Base-by-base conservation (phyloP, 208 protist genomes). In the Endotrypanum monterogeii region DNA sequence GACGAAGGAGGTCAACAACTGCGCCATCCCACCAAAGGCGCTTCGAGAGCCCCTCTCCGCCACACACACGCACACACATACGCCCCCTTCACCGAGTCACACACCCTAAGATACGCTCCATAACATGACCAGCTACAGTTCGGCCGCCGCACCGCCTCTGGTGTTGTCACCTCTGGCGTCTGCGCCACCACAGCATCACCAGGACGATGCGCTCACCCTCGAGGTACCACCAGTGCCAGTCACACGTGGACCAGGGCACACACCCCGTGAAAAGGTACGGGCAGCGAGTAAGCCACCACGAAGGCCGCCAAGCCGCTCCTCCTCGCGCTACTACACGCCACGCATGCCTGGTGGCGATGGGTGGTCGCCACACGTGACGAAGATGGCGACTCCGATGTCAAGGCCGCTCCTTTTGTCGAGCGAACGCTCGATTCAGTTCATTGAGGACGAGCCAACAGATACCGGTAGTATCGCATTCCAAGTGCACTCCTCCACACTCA, bases 161-260 rank as follows among this genome's bases (percentile, higher is more conserved):
- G 60, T 18, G 60, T 18, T 39, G 1, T 8, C 37, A 37, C 48
- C 60, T 23, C 9, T 39, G 37, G 37, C 18, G 18, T 39, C 37
- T 23, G 35, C 41, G 52, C 48, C n/a, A 30, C 30, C 65, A 25
- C 46, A 37, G 16, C 7, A 50, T 39, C 51, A 52, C 48, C 66
- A 18, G 28, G 58, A 35, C n/a, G 58, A 35, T 46, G n/a, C 44
- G 11, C 2, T 7, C 25, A 54, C 20, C 41, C 16, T 28, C 23
- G 67, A 67, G 8, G 79, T 78, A 37, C 88, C 85, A 62, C 72
- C 75, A 23, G 80, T 90, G 16, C 89, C 89, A 0, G 55, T 11
- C n/a, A 81, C 80, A 6, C 89, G 89, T 14, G 89, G 89, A n/a
- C 86, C 77, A 6, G 65, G 57, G 8, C 79, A 80, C 74, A 79